A percentile compares a stretch with the other conserved stretches of the same genome.
Conservation (phyloP, 2,329 filamentous ascomycete species). For the Clonostachys chloroleuca region DNA sequence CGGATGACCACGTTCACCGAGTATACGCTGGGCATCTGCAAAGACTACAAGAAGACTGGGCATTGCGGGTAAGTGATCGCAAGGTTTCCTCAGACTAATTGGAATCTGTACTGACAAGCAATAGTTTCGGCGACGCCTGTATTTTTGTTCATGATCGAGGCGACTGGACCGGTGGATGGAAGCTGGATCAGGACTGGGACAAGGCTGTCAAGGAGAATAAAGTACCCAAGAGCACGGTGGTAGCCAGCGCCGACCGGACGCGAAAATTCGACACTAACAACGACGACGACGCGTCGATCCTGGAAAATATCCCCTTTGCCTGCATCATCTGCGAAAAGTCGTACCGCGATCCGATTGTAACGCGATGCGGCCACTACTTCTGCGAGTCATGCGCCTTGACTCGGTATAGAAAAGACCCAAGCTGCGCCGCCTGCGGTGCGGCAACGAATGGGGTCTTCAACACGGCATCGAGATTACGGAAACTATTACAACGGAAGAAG, state of each 20-base stretch:
- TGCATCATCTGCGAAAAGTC: conserved; percentile 80
- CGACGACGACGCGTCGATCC: conserved; percentile 41
- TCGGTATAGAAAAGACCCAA: conserved; percentile 80
- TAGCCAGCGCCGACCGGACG: conserved; percentile 53
- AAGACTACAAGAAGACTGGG: conserved; percentile 84
- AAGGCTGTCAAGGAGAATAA: conserved; percentile 70
- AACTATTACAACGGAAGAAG: conserved; percentile 71
- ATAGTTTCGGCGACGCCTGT: conserved; percentile 61
- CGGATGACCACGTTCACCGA: conserved; percentile 87
- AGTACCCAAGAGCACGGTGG: conserved; percentile 53
- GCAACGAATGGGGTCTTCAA: conserved; percentile 91
- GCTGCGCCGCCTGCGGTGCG: conserved; percentile 79
- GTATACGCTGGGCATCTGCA: conserved; percentile 90
- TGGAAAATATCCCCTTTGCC: conserved; percentile 83
- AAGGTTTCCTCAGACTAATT: conserved; percentile 27
- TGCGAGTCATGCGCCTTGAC: conserved; percentile 86
- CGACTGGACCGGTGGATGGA: conserved; percentile 89
- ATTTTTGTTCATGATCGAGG: conserved; percentile 75
- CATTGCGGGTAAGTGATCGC: conserved; percentile 17
- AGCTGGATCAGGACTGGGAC: conserved; percentile 93
- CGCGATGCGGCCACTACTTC: conserved; percentile 93
- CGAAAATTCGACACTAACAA: conserved; percentile 17
- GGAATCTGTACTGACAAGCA: not conserved
- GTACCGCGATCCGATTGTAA: conserved; percentile 78
- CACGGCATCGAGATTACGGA: conserved; percentile 75